Evolutionary conservation across 75 land plant species (phyloP), one percentile per base, ranked within the genome.

Genomic region (Picea glauca): DNA sequence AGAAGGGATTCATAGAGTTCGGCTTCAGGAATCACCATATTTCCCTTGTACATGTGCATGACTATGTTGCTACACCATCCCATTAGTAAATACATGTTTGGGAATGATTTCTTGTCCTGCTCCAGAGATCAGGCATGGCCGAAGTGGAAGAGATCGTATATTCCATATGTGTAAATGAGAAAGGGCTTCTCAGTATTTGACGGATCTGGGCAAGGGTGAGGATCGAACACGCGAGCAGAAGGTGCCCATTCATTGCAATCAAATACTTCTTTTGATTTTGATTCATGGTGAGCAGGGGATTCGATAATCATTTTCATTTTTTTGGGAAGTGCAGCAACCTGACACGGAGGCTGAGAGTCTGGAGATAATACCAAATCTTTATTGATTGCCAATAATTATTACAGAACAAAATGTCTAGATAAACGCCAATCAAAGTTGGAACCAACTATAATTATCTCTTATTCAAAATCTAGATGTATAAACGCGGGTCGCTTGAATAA

Each of bases 131-230:
- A 91, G 65, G 95, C 95, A 78, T 94, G 97, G 67, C 97, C 97
- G 76, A 94, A 94, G 79, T 94, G 97, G 80, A 94, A 94, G 81
- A 94, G 91, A 79, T 94, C 97, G 84, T 94, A 94, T 77, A 94
- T 94, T 26, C 97, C 97, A 82, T 94, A 94, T 13, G 97, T 93
- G 82, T 94, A 94, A 35, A 94, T 91, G 0, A 94, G 84, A 11
- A 92, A 85, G 4, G 90, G 97, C 59, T 68, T 80, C 11, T 67
- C 76, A 20, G 61, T 35, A n/a, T 58, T 58, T 35, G n/a, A 32
- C 63, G 74, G 58, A 35, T 58, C 63, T 12, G 81, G 81, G 11
- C 64, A 73, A 32, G 81, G 81, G 21, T 80, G 81, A 6, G 77
- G 81, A 13, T 72, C 61, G 56, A 54, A 80, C 17, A 58, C 64